Evolutionary conservation across 768 basidiomycete species (phyloP).

Genomic region (Kwoniella mangroviensis): DNA sequence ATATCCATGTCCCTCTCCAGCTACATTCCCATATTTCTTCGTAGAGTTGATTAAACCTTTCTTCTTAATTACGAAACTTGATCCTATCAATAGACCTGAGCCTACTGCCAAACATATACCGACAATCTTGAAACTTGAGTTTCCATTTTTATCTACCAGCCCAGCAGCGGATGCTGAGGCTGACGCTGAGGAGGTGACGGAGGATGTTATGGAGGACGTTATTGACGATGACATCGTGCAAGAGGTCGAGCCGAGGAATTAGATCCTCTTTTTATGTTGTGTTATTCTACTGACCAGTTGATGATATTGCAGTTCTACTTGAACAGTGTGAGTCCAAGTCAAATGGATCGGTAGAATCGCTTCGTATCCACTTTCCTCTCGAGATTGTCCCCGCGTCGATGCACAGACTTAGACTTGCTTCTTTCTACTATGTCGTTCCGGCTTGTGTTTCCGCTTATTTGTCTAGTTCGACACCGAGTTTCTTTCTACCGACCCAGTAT

Average conservation of each 20-base stretch:
- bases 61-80: constrained; percentile 96
- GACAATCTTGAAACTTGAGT: constrained; percentile 59
- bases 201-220: constrained; percentile 10
- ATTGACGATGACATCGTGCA: constrained; percentile 25
- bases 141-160: constrained; percentile 24
- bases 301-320: no score
- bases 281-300: not conserved
- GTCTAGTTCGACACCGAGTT: not conserved
- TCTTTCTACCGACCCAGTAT: no score
- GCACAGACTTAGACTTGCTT: not conserved
- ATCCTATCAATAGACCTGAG: constrained; percentile 86
- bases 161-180: constrained; percentile 40
- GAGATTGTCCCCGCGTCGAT: not conserved
- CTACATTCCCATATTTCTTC: constrained; percentile 56
- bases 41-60: constrained; percentile 73
- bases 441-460: not conserved
- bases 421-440: not conserved
- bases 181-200: constrained; percentile 36
- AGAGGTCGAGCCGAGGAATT: not conserved
- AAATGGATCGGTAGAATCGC: not conserved
- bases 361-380: not conserved
- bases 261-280: not conserved
- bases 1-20: constrained; percentile 89
- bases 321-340: no score
- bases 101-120: constrained; percentile 59